Conservation (phyloP, 192 early-diverging fungal genomes). For the Chytriomyces sp. region DNA sequence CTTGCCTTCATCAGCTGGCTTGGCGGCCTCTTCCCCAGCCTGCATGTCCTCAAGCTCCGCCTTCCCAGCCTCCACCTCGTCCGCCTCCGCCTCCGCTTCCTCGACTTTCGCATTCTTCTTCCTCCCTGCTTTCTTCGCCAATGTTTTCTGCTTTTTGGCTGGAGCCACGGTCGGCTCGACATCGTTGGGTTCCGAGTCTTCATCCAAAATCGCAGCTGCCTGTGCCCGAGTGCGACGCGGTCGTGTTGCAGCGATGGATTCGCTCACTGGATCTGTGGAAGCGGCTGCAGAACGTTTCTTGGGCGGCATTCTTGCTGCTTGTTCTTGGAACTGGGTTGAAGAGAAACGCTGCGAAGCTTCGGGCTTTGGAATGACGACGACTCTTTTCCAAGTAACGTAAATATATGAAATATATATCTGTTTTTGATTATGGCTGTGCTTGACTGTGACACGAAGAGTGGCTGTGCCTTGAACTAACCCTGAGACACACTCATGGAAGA, state of each 20-base stretch:
- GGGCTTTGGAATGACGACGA: too few species aligned
- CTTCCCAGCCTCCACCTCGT: neutral
- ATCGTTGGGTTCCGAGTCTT: too few species aligned
- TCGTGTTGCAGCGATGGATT: neutral
- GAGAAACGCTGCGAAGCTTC: too few species aligned
- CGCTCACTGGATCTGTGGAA: neutral
- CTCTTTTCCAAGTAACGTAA: too few species aligned
- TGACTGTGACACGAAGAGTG: too few species aligned
- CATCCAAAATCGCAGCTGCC: neutral
- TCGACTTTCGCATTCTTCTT: neutral
- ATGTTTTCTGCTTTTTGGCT: neutral
- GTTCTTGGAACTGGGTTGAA: too few species aligned
- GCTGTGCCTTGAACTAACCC: too few species aligned
- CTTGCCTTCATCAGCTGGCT: conserved; percentile 14
- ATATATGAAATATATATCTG: too few species aligned
- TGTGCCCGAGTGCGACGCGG: neutral
- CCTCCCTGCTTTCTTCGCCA: neutral
- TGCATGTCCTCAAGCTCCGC: neutral
- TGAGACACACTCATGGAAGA: too few species aligned
- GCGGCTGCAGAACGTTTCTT: neutral
- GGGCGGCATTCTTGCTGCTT: neutral
- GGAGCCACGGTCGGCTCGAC: neutral
- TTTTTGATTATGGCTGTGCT: too few species aligned
- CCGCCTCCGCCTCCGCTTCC: conserved; percentile 8
- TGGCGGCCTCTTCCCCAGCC: neutral